These are phyloP conservation scores for Sporothrix humicola DNA, from an alignment of 2,329 filamentous ascomycete genomes.

Conservation along the genomic window DNA sequence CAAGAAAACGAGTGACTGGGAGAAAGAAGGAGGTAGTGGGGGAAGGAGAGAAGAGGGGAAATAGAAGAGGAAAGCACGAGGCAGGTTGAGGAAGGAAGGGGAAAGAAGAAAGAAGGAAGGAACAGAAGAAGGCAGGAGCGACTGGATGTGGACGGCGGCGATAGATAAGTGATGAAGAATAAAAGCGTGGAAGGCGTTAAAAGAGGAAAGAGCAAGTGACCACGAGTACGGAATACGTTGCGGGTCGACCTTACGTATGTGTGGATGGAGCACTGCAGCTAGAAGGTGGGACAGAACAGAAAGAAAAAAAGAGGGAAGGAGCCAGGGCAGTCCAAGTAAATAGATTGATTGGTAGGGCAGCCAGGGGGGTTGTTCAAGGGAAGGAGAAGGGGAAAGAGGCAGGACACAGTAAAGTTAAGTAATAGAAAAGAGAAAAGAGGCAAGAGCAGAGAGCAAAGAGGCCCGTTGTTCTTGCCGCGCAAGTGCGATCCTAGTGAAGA, in stretches of 20 bases:
- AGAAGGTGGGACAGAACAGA: slow-evolving; percentile 12
- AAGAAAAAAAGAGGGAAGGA: neutral
- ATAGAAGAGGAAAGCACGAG: neutral
- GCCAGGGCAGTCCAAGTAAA: neutral
- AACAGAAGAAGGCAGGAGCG: neutral
- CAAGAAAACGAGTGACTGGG: neutral
- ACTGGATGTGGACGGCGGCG: slow-evolving; percentile 16
- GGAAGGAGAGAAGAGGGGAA: neutral
- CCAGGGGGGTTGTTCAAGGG: neutral
- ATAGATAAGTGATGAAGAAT: slow-evolving; percentile 29
- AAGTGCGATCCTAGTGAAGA: neutral
- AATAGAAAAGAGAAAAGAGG: neutral
- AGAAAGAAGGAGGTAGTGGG: slow-evolving; percentile 3
- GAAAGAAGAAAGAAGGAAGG: neutral
- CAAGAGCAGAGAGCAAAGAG: slow-evolving; percentile 10
- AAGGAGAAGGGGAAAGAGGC: neutral
- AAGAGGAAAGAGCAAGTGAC: slow-evolving; percentile 19
- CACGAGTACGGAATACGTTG: slow-evolving; percentile 13
- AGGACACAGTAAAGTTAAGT: neutral
- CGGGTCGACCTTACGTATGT: slow-evolving; percentile 27
- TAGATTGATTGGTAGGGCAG: slow-evolving; percentile 6
- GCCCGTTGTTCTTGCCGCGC: slow-evolving; percentile 15
- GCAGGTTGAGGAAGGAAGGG: neutral
- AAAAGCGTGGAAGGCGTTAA: neutral
- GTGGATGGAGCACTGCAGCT: slow-evolving; percentile 1